Percentiles rank a stretch among this genome's conserved stretches.
Conservation (phyloP, 176 grass and related monocot genomes). For the Lolium multiflorum region DNA sequence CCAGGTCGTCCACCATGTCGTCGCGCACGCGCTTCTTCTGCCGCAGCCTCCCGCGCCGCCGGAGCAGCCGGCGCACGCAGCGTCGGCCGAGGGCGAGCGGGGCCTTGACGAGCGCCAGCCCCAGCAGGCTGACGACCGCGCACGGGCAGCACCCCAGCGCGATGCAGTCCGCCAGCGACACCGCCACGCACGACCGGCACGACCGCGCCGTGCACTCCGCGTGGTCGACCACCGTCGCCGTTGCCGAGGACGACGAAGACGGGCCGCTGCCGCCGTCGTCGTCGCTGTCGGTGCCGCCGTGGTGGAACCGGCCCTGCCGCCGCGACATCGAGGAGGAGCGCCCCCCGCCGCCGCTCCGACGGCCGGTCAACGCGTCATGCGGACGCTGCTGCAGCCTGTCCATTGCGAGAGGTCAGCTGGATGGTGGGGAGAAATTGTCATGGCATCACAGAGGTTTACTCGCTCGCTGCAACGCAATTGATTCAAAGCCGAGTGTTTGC, state of each 20-base stretch:
- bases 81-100: conserved; percentile 59
- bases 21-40: conserved; percentile 62
- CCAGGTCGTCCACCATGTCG: conserved; percentile 32
- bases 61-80: conserved; percentile 52
- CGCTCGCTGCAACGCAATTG: not conserved
- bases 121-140: conserved; percentile 73
- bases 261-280: not conserved
- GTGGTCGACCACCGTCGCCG: conserved; percentile 54
- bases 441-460: conserved; percentile 22
- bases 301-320: conserved; percentile 36
- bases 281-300: not conserved
- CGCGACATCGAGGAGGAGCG: conserved; percentile 26
- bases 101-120: conserved; percentile 64
- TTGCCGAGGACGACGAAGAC: not conserved
- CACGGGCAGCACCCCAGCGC: conserved; percentile 90
- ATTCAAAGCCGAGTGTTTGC: conserved; percentile 6
- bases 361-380: conserved; percentile 18
- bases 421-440: conserved; percentile 6
- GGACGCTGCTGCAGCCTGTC: conserved; percentile 34
- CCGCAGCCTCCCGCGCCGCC: conserved; percentile 36
- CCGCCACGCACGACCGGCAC: conserved; percentile 82
- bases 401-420: conserved; percentile 26
- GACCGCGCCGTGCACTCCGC: conserved; percentile 67
- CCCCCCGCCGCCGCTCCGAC: not conserved
- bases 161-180: conserved; percentile 76